Conservation (phyloP, 2,329 filamentous ascomycete species). For the Aureobasidium sp. region DNA sequence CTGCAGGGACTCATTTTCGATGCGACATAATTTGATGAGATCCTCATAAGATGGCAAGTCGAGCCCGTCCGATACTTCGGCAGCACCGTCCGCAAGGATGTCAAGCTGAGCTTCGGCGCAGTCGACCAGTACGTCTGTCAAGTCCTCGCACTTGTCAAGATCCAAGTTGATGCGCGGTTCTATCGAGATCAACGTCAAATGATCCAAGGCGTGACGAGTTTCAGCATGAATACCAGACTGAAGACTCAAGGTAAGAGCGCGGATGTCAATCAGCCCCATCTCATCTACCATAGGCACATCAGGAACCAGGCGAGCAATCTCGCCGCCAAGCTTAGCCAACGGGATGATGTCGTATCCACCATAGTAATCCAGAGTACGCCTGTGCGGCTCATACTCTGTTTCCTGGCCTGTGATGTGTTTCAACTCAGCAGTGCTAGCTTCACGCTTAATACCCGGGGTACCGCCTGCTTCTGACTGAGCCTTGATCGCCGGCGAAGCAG, state of each 20-base stretch:
- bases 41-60: conserved; percentile 82
- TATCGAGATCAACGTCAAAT: conserved; percentile 64
- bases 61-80: conserved; percentile 80
- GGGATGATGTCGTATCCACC: conserved; percentile 67
- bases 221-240: conserved; percentile 86
- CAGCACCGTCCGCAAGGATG: conserved; percentile 72
- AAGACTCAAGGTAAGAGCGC: conserved; percentile 79
- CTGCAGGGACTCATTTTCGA: conserved; percentile 65
- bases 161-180: conserved; percentile 58
- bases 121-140: conserved; percentile 81
- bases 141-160: conserved; percentile 71
- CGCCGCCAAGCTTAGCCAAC: conserved; percentile 56
- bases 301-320: conserved; percentile 63
- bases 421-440: conserved; percentile 11
- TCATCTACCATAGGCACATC: conserved; percentile 68
- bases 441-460: conserved; percentile 16
- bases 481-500: conserved; percentile 15
- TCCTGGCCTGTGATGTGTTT: conserved; percentile 9
- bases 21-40: conserved; percentile 67
- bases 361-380: conserved; percentile 29
- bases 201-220: conserved; percentile 83
- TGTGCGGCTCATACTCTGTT: conserved; percentile 16
- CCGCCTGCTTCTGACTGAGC: conserved; percentile 13
- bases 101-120: conserved; percentile 87
- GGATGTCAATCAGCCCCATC: conserved; percentile 81